These are phyloP conservation scores for Acidiella bohemica DNA, from an alignment of 495 filamentous ascomycete genomes.

Conservation along the genomic window DNA sequence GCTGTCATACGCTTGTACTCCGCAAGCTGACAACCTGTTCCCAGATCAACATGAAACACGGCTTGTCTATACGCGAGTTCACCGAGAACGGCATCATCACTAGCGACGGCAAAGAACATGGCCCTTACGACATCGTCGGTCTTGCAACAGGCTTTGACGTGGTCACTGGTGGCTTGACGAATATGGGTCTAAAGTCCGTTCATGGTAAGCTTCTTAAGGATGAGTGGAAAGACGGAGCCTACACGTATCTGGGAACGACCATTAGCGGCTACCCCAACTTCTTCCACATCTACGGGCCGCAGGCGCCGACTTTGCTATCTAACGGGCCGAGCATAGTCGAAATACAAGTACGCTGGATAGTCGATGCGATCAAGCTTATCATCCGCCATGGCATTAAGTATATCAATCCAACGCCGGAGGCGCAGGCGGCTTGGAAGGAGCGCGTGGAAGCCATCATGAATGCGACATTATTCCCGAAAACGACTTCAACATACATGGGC, in stretches of 20 bases:
- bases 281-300: constrained; percentile 39
- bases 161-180: constrained; percentile 36
- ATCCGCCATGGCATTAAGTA: constrained; percentile 24
- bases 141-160: constrained; percentile 44
- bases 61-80: no score
- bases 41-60: no score
- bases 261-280: constrained; percentile 30
- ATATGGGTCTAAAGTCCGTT: constrained; percentile 34
- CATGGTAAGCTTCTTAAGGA: constrained; percentile 27
- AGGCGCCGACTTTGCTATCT: constrained; percentile 35
- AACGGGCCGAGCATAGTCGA: constrained; percentile 42
- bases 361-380: constrained; percentile 32
- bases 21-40: no score
- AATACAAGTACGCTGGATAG: constrained; percentile 41
- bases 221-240: constrained; percentile 35
- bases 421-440: constrained; percentile 24
- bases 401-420: constrained; percentile 32
- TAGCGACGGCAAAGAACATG: constrained; percentile 35
- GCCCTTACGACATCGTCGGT: constrained; percentile 32
- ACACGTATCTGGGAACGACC: constrained; percentile 37
- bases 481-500: constrained; percentile 5
- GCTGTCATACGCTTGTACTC: no score
- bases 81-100: constrained; percentile 36
- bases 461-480: constrained; percentile 8
- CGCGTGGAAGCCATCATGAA: constrained; percentile 22